These are phyloP conservation scores for Fraxinus baroniana DNA, from an alignment of 305 asterid species.

Conservation along the genomic window DNA sequence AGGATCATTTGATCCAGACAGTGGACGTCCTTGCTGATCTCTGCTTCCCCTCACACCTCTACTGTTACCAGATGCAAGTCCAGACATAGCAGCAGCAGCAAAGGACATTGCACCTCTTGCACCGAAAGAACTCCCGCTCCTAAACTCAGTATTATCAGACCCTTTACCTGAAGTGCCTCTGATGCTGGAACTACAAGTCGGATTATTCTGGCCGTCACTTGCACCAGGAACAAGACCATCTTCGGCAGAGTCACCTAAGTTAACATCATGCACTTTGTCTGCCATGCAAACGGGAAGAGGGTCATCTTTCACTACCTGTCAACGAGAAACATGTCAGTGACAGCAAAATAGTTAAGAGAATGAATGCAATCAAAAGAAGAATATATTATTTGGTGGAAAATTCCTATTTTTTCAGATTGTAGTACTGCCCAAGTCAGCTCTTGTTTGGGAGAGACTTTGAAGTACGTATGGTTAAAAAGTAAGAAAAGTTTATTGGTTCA, in stretches of 20 bases:
- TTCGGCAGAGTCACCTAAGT: slow-evolving; percentile 71
- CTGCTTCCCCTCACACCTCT: slow-evolving; percentile 80
- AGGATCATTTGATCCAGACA: slow-evolving; percentile 58
- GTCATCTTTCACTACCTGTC: slow-evolving; percentile 78
- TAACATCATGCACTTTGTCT: slow-evolving; percentile 90
- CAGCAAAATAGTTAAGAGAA: not conserved
- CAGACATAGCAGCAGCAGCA: slow-evolving; percentile 99
- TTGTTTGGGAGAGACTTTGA: not conserved
- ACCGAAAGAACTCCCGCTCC: slow-evolving; percentile 72
- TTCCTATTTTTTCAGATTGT: slow-evolving; percentile 59
- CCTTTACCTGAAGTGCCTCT: slow-evolving; percentile 51
- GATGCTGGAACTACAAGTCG: slow-evolving; percentile 76
- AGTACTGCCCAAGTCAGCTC: slow-evolving; percentile 36
- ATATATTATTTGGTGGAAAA: slow-evolving; percentile 28
- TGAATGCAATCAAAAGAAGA: not conserved
- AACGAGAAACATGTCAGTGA: slow-evolving; percentile 21
- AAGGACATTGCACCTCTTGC: slow-evolving; percentile 98
- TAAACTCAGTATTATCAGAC: slow-evolving; percentile 63
- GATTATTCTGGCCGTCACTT: slow-evolving; percentile 59
- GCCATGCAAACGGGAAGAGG: slow-evolving; percentile 70
- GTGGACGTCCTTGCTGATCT: slow-evolving; percentile 65
- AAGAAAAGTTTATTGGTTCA: not conserved
- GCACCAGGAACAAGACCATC: slow-evolving; percentile 44
- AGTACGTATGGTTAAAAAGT: not conserved
- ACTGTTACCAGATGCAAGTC: slow-evolving; percentile 76